Base-by-base conservation (phyloP, 176 grass and related monocot genomes). In the Musa schizocarpa region DNA sequence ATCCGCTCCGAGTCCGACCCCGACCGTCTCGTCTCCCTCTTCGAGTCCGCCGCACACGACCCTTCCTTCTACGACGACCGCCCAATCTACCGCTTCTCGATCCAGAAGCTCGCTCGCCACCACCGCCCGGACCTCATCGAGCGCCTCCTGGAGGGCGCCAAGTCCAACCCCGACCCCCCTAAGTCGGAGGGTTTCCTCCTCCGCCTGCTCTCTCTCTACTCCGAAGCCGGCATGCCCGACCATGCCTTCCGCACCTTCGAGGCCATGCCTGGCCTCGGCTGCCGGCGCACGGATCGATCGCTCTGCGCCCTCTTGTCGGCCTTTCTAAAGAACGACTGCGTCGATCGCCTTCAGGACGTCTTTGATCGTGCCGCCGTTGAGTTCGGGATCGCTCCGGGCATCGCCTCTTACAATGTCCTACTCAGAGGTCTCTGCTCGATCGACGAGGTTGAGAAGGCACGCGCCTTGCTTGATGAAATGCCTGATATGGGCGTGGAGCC, bases 161-260 rank as follows among this genome's bases (percentile, higher is more conserved):
- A 90, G 79, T 84, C 85, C 76, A 54, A 70, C 53, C 74, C 87
- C 61, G 79, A 80, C 69, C 13, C 23, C 82, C 77, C 77, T 24
- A 77, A 77, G 61, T 87, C 92, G 43, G 89, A 92, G 80, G 87
- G 85, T 50, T 92, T 96, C 80, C 82, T 89, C 14, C 17, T 96
- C 66, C 89, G 86, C 72, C 80, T 96, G 51, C 69, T 96, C 78
- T 62, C 61, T 34, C 89, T 92, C 49, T 96, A 96, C 77, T 83
- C 86, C 21, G 62, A 63, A 29, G 83, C 82, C 0, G 71, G 63
- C 0, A 92, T 96, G 86, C 69, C 84, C 54, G 82, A 86, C 75
- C 89, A 92, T 73, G 81, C 84, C 29, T 80, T 89, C 68, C 72
- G 80, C 71, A 67, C 78, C 57, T 92, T 96, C 86, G 72, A 77